Percentiles rank a stretch among this genome's conserved stretches.
Evolutionary conservation across 345 rosid species (phyloP).

Genomic region (Citrus sp.): DNA sequence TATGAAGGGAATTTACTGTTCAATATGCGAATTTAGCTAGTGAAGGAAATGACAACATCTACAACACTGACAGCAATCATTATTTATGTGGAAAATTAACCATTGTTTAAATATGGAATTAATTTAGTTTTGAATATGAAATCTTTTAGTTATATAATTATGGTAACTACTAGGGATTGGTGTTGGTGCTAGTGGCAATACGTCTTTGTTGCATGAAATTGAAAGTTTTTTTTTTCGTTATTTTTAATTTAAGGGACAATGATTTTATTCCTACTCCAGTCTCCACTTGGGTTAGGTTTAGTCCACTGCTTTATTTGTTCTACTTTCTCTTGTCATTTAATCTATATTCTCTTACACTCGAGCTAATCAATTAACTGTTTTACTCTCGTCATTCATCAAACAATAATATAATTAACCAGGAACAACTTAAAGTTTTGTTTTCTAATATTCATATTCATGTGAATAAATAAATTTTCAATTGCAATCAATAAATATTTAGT

Average conservation of each 20-base stretch:
- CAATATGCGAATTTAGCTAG: conserved; percentile 9
- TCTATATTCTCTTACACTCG: background rate
- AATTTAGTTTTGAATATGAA: background rate
- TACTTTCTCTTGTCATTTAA: background rate
- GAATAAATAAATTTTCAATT: too few species aligned
- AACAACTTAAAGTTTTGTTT: too few species aligned
- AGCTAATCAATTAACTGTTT: background rate
- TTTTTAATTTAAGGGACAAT: background rate
- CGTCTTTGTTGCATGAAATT: background rate
- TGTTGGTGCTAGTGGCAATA: background rate
- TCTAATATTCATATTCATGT: too few species aligned
- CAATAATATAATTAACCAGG: too few species aligned
- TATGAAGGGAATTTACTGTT: background rate
- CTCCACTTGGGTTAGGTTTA: background rate
- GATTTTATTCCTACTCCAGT: conserved; percentile 7
- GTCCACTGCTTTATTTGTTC: background rate
- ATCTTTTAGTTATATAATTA: background rate
- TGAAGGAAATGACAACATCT: conserved; percentile 9
- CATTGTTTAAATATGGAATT: background rate
- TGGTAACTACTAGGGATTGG: background rate
- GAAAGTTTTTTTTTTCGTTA: background rate
- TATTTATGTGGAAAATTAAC: background rate
- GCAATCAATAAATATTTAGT: too few species aligned
- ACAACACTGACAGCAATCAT: background rate
- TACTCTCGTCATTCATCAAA: too few species aligned